Evolutionary conservation across 441 rosid species (phyloP).

Genomic region (Bruguiera hainesii): DNA sequence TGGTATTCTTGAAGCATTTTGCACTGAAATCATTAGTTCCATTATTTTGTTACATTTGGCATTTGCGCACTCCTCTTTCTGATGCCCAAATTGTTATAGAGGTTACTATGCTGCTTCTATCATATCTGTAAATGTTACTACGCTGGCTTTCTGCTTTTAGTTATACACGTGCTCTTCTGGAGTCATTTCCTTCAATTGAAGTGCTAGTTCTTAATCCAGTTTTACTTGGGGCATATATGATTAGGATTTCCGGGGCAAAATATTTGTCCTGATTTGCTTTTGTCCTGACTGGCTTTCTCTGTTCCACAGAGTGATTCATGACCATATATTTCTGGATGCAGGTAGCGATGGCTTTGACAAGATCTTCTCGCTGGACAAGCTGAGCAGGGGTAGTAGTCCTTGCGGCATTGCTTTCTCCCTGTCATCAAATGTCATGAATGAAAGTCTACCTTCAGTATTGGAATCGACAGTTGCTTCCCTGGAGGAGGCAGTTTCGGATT

Average conservation of each 20-base stretch:
- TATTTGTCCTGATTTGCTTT: neutral
- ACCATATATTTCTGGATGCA: conserved; percentile 31
- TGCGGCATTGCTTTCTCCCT: conserved; percentile 34
- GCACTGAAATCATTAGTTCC: neutral
- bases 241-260: neutral
- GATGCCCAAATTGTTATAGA: neutral
- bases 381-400: conserved; percentile 41
- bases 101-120: neutral
- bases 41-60: neutral
- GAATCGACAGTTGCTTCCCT: conserved; percentile 61
- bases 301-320: neutral
- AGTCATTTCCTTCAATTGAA: neutral
- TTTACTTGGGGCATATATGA: neutral
- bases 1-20: neutral
- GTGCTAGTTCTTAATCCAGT: neutral
- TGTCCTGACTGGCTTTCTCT: neutral
- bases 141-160: neutral
- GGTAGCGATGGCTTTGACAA: conserved; percentile 83
- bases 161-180: neutral
- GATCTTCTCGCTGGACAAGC: conserved; percentile 56
- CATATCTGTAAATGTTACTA: no score
- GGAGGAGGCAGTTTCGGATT: conserved; percentile 64
- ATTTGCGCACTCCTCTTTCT: neutral
- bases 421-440: conserved; percentile 27
- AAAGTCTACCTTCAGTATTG: conserved; percentile 20